These are phyloP conservation scores for Aspergillus ruber DNA, from an alignment of 2,329 filamentous ascomycete species.

Conservation along the genomic window DNA sequence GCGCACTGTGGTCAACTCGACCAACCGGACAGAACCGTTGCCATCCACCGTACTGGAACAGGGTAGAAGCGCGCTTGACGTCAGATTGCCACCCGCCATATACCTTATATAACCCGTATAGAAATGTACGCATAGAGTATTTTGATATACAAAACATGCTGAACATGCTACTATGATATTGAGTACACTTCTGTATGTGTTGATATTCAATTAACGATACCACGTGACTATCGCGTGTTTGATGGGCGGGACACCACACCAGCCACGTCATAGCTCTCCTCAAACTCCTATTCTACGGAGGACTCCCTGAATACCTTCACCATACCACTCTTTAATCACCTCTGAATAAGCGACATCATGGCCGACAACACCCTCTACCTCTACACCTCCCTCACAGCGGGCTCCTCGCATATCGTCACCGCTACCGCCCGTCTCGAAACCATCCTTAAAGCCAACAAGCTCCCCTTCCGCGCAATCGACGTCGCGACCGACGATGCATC, in stretches of 20 bases:
- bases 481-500: conserved; percentile 85
- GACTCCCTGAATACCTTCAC: not conserved
- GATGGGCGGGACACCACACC: not conserved
- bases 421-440: conserved; percentile 93
- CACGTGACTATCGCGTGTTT: not conserved
- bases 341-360: conserved; percentile 18
- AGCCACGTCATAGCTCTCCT: conserved; percentile 3
- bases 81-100: conserved; percentile 15
- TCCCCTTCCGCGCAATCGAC: conserved; percentile 89
- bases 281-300: not conserved
- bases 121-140: not conserved
- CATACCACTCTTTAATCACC: not conserved
- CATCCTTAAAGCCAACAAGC: conserved; percentile 87
- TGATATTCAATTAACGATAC: conserved; percentile 1
- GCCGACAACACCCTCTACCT: conserved; percentile 69
- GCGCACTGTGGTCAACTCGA: not conserved
- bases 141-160: no score
- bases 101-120: no score
- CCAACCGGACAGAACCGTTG: not conserved
- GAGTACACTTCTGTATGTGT: not conserved
- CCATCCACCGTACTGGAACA: conserved; percentile 1
- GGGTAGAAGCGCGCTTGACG: conserved; percentile 10
- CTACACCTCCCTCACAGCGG: conserved; percentile 91
- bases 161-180: not conserved
- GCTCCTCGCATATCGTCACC: conserved; percentile 92